Conservation (phyloP, 179 eudicot genomes). For the Vitellaria paradoxa region DNA sequence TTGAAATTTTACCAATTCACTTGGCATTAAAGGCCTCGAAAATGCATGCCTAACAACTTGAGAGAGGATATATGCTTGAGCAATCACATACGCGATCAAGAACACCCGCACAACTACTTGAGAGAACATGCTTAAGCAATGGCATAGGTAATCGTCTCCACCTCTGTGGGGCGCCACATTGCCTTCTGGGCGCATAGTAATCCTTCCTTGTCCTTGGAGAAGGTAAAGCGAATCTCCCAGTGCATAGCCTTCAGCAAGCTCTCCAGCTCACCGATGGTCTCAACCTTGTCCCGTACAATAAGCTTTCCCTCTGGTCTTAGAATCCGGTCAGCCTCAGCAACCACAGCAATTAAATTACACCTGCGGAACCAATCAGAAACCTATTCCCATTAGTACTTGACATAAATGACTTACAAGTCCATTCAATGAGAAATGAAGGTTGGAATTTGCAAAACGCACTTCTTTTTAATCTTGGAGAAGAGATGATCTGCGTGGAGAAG, state of each 20-base stretch:
- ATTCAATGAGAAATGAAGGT: background rate
- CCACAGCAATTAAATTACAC: constrained; percentile 38
- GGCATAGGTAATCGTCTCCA: constrained; percentile 31
- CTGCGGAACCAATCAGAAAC: constrained; percentile 15
- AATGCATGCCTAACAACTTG: background rate
- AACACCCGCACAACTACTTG: background rate
- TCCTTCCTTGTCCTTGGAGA: constrained; percentile 43
- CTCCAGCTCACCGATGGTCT: constrained; percentile 34
- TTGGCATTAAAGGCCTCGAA: background rate
- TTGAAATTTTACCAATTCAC: background rate
- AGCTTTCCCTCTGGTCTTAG: constrained; percentile 55
- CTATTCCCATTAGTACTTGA: background rate
- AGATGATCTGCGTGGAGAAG: constrained; percentile 52
- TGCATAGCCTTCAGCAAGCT: constrained; percentile 37
- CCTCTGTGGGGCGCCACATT: constrained; percentile 42
- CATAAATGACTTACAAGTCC: background rate
- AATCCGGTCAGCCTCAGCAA: constrained; percentile 44
- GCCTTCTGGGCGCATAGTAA: constrained; percentile 37
- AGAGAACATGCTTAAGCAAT: constrained; percentile 18
- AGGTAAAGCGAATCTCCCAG: constrained; percentile 38
- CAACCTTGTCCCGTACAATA: constrained; percentile 39
- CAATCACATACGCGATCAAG: background rate
- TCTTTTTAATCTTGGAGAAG: constrained; percentile 39
- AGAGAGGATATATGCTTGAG: background rate
- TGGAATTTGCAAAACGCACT: constrained; percentile 19